phyloP scores from a whole-genome alignment of 106 monocot species.

The Platanthera guangdongensis region DNA sequence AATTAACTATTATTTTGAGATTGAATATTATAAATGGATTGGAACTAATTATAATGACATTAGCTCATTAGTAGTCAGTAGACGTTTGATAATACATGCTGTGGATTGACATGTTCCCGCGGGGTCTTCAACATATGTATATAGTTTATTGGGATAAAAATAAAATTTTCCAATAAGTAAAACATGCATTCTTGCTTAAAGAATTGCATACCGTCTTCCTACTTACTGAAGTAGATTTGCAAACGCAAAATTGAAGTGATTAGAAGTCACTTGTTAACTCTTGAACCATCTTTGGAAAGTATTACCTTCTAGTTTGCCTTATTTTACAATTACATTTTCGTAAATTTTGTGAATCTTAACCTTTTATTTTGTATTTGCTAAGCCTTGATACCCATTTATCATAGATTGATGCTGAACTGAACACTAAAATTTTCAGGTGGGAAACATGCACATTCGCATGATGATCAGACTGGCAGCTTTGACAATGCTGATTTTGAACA shows the following conservation, averaged over 20 bases:
- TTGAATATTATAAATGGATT: background rate
- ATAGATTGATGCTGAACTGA: background rate
- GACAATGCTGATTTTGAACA: slow-evolving; percentile 34
- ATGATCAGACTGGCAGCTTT: slow-evolving; percentile 30
- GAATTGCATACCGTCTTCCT: background rate
- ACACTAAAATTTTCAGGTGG: slow-evolving; percentile 41
- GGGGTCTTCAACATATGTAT: background rate
- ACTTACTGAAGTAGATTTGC: background rate
- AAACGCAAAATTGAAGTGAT: background rate
- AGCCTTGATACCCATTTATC: background rate
- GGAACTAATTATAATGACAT: background rate
- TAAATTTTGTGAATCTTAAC: background rate
- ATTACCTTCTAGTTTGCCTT: background rate
- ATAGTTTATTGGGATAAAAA: background rate
- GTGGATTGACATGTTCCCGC: background rate
- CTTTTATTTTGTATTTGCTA: background rate
- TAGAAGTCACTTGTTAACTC: background rate
- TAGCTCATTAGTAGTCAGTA: background rate
- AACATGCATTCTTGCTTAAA: background rate
- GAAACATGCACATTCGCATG: slow-evolving; percentile 65
- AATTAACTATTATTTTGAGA: background rate
- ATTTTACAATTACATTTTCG: background rate
- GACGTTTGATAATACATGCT: background rate
- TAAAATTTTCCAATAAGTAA: background rate
- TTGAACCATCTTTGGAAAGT: background rate